A percentile compares a stretch with the other conserved stretches of the same genome.
Conservation (phyloP, 495 filamentous ascomycete species). For the Durotheca rogersii region DNA sequence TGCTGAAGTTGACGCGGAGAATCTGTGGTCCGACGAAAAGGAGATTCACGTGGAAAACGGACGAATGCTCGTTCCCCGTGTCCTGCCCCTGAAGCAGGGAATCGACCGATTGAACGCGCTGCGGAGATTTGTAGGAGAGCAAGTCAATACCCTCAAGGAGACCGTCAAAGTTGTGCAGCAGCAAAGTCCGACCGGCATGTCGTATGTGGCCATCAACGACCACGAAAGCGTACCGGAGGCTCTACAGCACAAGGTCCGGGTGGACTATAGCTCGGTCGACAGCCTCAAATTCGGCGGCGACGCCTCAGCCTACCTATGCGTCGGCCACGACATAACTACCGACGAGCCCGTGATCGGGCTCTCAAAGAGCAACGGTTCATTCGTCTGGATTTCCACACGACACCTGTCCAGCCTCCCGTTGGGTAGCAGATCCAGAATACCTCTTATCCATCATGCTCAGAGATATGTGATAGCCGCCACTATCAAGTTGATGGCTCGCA, state of each 20-base stretch:
- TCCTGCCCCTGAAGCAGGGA: slow-evolving; percentile 40
- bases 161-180: slow-evolving; percentile 30
- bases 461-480: slow-evolving; percentile 32
- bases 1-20: neutral
- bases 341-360: slow-evolving; percentile 33
- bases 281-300: slow-evolving; percentile 22
- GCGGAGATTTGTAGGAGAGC: slow-evolving; percentile 38
- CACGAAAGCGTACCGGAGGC: too few species aligned
- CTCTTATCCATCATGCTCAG: slow-evolving; percentile 17
- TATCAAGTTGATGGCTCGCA: slow-evolving; percentile 7
- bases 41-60: slow-evolving; percentile 42
- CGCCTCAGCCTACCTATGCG: slow-evolving; percentile 28
- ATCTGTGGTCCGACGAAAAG: slow-evolving; percentile 37
- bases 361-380: slow-evolving; percentile 37
- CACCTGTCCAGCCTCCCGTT: neutral
- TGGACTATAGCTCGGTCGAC: slow-evolving; percentile 43
- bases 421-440: neutral
- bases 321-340: slow-evolving; percentile 32
- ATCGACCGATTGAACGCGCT: slow-evolving; percentile 42
- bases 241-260: too few species aligned
- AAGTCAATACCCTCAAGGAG: slow-evolving; percentile 33
- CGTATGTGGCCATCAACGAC: too few species aligned
- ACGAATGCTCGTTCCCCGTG: slow-evolving; percentile 38
- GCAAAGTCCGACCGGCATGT: neutral
- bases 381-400: slow-evolving; percentile 9